Base-by-base conservation (phyloP, 192 early-diverging fungal species). In the Backusella sp. region DNA sequence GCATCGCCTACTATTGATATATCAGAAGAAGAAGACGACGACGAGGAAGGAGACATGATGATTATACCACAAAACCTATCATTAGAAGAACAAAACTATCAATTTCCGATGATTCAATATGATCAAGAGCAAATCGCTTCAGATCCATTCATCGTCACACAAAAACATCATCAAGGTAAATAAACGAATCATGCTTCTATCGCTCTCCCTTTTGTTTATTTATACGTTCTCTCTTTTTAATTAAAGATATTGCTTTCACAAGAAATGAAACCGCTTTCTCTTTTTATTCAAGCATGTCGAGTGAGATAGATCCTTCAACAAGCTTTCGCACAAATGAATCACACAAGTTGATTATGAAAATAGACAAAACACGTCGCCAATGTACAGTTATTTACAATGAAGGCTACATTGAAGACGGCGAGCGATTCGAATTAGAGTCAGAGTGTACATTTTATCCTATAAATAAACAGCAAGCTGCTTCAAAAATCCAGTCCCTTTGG, bases 91-190 rank as follows among this genome's bases (percentile, higher is more conserved):
- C 56, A 62, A 28, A 62, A 62, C 56, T 62, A 62, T 26, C 56
- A 62, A 28, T 62, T 62, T 62, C 56, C 56, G 23, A 62, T 28
- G 6, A 49, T 49, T 17, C 46, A 49, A 49, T n/a, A 49, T 49
- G 46, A 49, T 1, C 46, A 49, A 49, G 46, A 49, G 19, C 17
- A 62, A 62, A 62, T 62, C 23, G 23, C 23, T 14, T 28, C 21
- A 62, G 56, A 62, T 62, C 56, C 56, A 28, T 62, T 14, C 11
- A 12, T 28, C 8, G 56, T 62, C 12, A 26, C 21, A 62, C 56
- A 62, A 62, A 62, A 62, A 62, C 56, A 62, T 28, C 56, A 62
- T 26, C 21, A 62, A 49, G 46, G 46, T 49, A 49, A 49, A 49
- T 49, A 49, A 49, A 49, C 23, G 21, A 23, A 62, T 62, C 56